Percentiles rank a stretch among this genome's conserved stretches.
phyloP scores from a whole-genome alignment of 179 eudicot species.

The Beta lomatogona region DNA sequence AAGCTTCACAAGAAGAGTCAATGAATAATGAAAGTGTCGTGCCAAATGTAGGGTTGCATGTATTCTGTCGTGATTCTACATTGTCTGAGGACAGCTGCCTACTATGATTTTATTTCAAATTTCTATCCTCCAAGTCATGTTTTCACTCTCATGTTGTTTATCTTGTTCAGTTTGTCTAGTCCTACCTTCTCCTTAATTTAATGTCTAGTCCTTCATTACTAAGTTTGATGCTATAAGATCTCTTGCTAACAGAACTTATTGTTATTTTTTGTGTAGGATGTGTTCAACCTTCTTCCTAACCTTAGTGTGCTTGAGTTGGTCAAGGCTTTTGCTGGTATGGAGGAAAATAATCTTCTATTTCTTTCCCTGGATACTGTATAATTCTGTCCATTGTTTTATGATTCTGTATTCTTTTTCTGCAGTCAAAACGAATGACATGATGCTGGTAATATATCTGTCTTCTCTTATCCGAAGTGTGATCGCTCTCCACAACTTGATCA shows the following conservation, averaged over 20 bases:
- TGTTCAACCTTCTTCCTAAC: slow-evolving; percentile 90
- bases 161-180: slow-evolving; percentile 4
- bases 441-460: slow-evolving; percentile 91
- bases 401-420: slow-evolving; percentile 25
- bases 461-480: slow-evolving; percentile 93
- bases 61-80: background rate
- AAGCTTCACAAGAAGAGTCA: background rate
- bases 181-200: slow-evolving; percentile 82
- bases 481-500: slow-evolving; percentile 98
- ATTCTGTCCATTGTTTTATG: slow-evolving; percentile 7
- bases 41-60: background rate
- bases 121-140: background rate
- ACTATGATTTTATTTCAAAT: background rate
- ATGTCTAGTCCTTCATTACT: background rate
- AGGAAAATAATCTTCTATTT: background rate
- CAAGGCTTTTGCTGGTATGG: slow-evolving; percentile 81
- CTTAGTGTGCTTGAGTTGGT: slow-evolving; percentile 73
- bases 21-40: background rate
- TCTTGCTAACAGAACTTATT: background rate
- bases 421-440: slow-evolving; percentile 98
- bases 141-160: background rate
- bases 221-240: background rate
- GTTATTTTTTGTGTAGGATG: slow-evolving; percentile 49
- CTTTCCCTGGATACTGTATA: background rate
- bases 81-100: background rate